Evolutionary conservation across 2,329 filamentous ascomycete genomes (phyloP).

Genomic region (Aspergillus sp.): DNA sequence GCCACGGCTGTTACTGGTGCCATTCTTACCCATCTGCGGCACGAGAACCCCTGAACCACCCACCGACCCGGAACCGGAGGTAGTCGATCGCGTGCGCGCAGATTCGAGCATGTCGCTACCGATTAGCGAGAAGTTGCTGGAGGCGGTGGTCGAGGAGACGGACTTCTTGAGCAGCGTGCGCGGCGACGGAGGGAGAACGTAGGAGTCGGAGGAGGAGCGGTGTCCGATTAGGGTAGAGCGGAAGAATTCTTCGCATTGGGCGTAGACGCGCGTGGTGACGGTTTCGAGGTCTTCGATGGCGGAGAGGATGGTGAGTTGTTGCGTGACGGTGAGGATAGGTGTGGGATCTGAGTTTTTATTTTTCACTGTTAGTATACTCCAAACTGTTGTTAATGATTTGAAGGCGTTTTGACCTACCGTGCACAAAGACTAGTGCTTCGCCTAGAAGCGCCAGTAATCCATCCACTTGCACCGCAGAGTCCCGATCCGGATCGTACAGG

Average conservation of each 20-base stretch:
- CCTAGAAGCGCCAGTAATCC: constrained; percentile 75
- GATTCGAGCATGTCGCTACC: constrained; percentile 62
- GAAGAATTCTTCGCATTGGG: constrained; percentile 70
- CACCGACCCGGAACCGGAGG: constrained; percentile 41
- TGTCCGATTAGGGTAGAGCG: constrained; percentile 64
- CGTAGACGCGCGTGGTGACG: constrained; percentile 62
- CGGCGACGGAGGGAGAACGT: constrained; percentile 43
- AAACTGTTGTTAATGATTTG: too few relatives aligned
- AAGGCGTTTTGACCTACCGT: constrained; percentile 34
- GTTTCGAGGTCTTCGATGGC: constrained; percentile 74
- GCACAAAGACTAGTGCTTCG: constrained; percentile 71
- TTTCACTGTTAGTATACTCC: too few relatives aligned
- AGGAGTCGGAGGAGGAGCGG: constrained; percentile 30
- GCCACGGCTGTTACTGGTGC: constrained; percentile 30
- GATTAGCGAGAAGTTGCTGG: constrained; percentile 59
- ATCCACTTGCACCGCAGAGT: constrained; percentile 80
- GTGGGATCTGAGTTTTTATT: constrained; percentile 38
- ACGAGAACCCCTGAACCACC: constrained; percentile 46
- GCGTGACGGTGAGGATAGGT: constrained; percentile 56
- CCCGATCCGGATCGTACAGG: constrained; percentile 70
- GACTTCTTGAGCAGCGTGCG: constrained; percentile 60
- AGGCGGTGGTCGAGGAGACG: constrained; percentile 46
- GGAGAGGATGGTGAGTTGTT: constrained; percentile 67
- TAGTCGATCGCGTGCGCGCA: constrained; percentile 27
- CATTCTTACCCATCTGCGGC: constrained; percentile 19